Percentiles rank a stretch among this genome's conserved stretches.
Evolutionary conservation across 169 alveolate genomes (phyloP).

Genomic region (Eimeria sp.): DNA sequence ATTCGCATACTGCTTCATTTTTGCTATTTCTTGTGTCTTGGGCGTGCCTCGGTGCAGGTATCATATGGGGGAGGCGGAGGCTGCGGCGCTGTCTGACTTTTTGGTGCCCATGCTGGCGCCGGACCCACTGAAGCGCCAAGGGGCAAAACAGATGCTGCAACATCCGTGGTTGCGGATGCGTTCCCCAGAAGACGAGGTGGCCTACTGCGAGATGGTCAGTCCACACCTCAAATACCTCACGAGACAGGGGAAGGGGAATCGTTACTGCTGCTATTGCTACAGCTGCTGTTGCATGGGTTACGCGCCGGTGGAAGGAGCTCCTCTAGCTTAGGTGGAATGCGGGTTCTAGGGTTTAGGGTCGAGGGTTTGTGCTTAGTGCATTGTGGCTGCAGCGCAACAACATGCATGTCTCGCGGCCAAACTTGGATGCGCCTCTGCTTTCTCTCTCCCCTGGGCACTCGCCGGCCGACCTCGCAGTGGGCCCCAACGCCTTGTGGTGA

Average conservation of each 20-base stretch:
- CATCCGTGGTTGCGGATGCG: conserved; percentile 95
- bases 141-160: conserved; percentile 94
- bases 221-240: neutral
- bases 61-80: conserved; percentile 74
- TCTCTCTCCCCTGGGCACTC: conserved; percentile 35
- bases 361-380: neutral
- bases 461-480: conserved; percentile 28
- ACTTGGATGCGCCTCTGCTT: conserved; percentile 66
- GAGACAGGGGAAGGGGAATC: neutral
- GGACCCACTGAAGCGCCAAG: conserved; percentile 94
- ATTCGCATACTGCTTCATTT: neutral
- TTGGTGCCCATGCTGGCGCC: conserved; percentile 85
- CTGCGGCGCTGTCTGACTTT: conserved; percentile 80
- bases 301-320: too few relatives aligned
- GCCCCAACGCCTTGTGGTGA: conserved; percentile 25
- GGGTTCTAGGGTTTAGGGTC: neutral
- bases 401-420: conserved; percentile 77
- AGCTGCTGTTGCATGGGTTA: neutral
- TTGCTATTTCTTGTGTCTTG: neutral
- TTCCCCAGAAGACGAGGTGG: conserved; percentile 72
- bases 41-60: conserved; percentile 36
- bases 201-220: conserved; percentile 78
- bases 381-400: conserved; percentile 68
- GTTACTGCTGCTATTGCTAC: neutral
- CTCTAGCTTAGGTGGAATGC: neutral